Evolutionary conservation across 768 basidiomycete species (phyloP).

Genomic region (Mycena alexandri): DNA sequence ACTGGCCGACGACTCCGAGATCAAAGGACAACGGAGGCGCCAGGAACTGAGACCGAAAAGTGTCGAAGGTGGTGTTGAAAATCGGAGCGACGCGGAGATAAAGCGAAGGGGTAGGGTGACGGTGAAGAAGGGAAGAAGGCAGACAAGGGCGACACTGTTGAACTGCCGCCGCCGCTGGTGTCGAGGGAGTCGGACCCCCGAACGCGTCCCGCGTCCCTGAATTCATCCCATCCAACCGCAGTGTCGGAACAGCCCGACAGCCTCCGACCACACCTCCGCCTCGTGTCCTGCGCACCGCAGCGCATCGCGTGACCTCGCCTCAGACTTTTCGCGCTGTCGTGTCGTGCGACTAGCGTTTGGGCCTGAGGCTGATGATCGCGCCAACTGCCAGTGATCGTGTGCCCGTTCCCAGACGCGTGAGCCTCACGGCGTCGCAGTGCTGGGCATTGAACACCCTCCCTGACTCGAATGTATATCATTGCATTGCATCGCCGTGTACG

Average conservation of each 20-base stretch:
- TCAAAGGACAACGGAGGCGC: neutral
- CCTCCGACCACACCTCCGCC: slow-evolving; percentile 1
- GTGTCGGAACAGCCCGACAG: neutral
- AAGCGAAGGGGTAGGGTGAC: too few relatives aligned
- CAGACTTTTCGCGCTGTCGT: neutral
- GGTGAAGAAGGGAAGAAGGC: too few relatives aligned
- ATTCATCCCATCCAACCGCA: too few relatives aligned
- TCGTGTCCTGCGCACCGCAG: slow-evolving; percentile 5
- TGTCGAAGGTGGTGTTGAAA: neutral
- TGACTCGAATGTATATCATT: slow-evolving; percentile 6
- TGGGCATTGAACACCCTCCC: too few relatives aligned
- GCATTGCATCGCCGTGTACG: neutral
- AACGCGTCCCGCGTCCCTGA: too few relatives aligned
- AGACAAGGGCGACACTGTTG: neutral
- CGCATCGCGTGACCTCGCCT: neutral
- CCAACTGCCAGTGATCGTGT: neutral
- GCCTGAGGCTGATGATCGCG: neutral
- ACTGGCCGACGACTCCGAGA: neutral
- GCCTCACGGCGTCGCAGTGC: neutral
- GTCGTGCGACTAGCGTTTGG: neutral
- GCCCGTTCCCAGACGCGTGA: neutral
- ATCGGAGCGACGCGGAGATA: slow-evolving; percentile 1
- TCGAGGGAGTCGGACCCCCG: too few relatives aligned
- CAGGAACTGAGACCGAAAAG: neutral
- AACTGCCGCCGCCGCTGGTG: neutral